Conservation (phyloP, 345 rosid species). For the Hevea brasiliensis region DNA sequence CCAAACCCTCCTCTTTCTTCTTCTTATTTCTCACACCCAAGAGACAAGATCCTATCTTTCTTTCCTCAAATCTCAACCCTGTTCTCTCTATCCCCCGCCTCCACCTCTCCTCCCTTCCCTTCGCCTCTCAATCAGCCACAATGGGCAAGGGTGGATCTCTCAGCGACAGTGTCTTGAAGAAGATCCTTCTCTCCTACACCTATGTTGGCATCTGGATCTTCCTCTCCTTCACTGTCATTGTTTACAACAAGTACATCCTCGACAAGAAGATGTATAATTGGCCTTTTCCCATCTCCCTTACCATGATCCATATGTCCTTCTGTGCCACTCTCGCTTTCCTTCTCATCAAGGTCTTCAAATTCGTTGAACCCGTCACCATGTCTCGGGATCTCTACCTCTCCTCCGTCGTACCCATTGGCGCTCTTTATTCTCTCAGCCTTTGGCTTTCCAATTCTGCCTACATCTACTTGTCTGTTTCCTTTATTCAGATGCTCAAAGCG, state of each 20-base stretch:
- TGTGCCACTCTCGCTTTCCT: conserved; percentile 82
- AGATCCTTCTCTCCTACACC: conserved; percentile 88
- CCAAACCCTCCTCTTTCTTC: too few species aligned
- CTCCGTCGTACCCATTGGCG: conserved; percentile 94
- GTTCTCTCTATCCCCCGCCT: neutral
- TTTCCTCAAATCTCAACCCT: neutral
- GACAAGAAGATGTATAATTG: conserved; percentile 97
- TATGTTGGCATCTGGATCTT: conserved; percentile 96
- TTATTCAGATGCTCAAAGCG: conserved; percentile 96
- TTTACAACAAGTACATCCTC: conserved; percentile 97
- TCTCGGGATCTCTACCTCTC: conserved; percentile 72
- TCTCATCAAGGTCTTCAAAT: conserved; percentile 84
- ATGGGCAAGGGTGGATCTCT: conserved; percentile 93
- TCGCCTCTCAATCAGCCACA: neutral
- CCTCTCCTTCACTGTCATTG: conserved; percentile 97
- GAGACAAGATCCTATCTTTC: too few species aligned
- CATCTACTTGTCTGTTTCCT: conserved; percentile 91
- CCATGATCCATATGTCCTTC: conserved; percentile 98
- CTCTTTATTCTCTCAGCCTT: conserved; percentile 78
- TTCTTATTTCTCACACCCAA: too few species aligned
- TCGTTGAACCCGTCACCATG: conserved; percentile 90
- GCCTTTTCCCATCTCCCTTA: conserved; percentile 95
- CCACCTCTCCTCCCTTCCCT: neutral
- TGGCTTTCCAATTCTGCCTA: conserved; percentile 99
- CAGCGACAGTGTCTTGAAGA: conserved; percentile 79